Conservation (phyloP, 257 asterid species). For the Nemophila menziesii region DNA sequence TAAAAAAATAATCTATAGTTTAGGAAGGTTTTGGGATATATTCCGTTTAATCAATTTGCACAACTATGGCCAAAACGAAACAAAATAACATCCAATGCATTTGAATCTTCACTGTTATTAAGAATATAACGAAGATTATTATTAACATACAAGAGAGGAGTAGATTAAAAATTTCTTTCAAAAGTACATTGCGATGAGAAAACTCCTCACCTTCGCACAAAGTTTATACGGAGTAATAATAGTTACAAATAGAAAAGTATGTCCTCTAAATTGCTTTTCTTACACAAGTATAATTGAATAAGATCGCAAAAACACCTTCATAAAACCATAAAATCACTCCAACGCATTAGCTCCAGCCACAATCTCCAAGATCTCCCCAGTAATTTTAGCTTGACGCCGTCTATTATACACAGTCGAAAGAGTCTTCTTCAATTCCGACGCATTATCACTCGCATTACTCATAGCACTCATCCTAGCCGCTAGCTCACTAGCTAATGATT, state of each 20-base stretch:
- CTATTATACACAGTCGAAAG: constrained; percentile 60
- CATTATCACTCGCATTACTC: constrained; percentile 81
- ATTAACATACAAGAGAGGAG: too few relatives aligned
- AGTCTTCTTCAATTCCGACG: constrained; percentile 48
- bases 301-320: constrained; percentile 19
- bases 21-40: too few relatives aligned
- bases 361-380: constrained; percentile 92
- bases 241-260: constrained; percentile 20
- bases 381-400: constrained; percentile 78
- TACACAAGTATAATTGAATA: constrained; percentile 15
- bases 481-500: constrained; percentile 78
- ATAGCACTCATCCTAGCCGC: constrained; percentile 92
- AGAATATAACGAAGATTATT: too few relatives aligned
- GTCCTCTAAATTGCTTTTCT: constrained; percentile 24
- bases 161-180: constrained; percentile 3
- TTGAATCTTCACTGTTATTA: too few relatives aligned
- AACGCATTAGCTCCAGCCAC: constrained; percentile 73
- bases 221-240: constrained; percentile 31
- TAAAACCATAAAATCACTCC: constrained; percentile 20
- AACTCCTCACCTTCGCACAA: constrained; percentile 25
- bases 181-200: constrained; percentile 25
- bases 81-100: too few relatives aligned
- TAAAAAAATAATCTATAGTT: too few relatives aligned
- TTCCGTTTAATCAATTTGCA: too few relatives aligned
- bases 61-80: too few relatives aligned